Evolutionary conservation across 768 basidiomycete genomes (phyloP), one percentile per base, ranked within the genome.

Genomic region (Kwoniella mangroviensis): DNA sequence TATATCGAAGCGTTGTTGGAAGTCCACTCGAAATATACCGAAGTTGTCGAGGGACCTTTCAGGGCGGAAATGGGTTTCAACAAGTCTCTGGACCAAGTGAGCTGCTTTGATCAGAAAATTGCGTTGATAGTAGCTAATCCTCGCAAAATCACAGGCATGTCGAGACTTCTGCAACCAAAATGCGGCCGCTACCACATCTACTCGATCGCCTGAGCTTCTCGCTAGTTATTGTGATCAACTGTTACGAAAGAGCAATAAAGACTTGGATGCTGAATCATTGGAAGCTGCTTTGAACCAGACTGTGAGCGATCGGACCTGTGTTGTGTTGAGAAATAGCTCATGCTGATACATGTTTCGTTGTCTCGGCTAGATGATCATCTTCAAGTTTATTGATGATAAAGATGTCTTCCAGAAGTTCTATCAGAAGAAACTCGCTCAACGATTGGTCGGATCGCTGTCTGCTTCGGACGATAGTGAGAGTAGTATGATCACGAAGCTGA

Each of bases 371-470:
- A 97, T 98, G 94, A 87, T 92, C 15, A 85, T 98, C 59, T 97
- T 99, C 91, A 94, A 94, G 82, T 98, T 97, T 84, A 91, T 98
- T 76, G 93, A 95, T 81, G 95, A 98, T 86, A 97, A 97, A 86
- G 96, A 99, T 74, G 93, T 98, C 13, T 99, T 98, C 89, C 94
- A 96, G 81, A 92, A 92, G 19, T 98, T 96, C 87, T 98, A 99
- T 85, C 92, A 91, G 17, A 96, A 93, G 72, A 95, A 93, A 83
- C 84, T 98, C 24, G 92, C 92, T 43, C 92, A 92, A 81, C 93
- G 96, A 70, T 89, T 99, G 26, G 93, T 99, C 75, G 90, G 92
- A 74, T 89, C 89, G 13, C 89, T 92, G 2, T 98, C 94, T 12
- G 92, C 93, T 7, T 98, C 95, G 2, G 95, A 98, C 76, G 96